phyloP scores from a whole-genome alignment of 257 asterid genomes.

The Ocimum tenuiflorum region DNA sequence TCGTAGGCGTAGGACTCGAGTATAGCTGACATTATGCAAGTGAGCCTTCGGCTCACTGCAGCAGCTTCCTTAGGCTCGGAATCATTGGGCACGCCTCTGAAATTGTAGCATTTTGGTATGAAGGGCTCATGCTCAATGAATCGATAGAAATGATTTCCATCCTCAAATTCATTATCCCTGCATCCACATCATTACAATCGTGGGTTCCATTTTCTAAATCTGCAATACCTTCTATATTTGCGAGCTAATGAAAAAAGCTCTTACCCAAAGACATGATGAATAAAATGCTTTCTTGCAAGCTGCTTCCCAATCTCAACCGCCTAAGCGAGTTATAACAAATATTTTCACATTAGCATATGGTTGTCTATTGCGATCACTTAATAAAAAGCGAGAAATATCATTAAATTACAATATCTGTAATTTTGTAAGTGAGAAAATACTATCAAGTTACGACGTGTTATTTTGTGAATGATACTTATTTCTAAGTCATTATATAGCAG shows the following conservation, averaged over 20 bases:
- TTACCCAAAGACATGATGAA: slow-evolving; percentile 90
- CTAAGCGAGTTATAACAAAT: slow-evolving; percentile 23
- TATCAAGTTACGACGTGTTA: no score
- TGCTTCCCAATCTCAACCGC: slow-evolving; percentile 78
- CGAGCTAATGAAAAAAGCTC: slow-evolving; percentile 1
- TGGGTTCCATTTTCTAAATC: neutral
- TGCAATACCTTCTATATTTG: neutral
- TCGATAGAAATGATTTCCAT: slow-evolving; percentile 74
- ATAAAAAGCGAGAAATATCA: no score
- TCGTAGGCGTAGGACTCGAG: slow-evolving; percentile 75
- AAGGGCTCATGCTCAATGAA: slow-evolving; percentile 87
- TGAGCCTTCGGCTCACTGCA: slow-evolving; percentile 45
- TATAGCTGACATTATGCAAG: slow-evolving; percentile 71
- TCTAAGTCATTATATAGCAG: neutral
- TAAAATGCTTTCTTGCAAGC: slow-evolving; percentile 64
- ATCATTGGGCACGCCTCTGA: slow-evolving; percentile 64
- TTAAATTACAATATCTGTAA: no score
- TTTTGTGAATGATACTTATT: no score
- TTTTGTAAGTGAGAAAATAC: no score
- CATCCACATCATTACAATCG: neutral
- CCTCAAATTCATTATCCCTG: slow-evolving; percentile 86
- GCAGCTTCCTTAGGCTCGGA: slow-evolving; percentile 53
- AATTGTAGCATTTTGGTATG: slow-evolving; percentile 73
- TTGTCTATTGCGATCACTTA: neutral
- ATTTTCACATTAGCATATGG: no score